Evolutionary conservation across 192 early-diverging fungal species (phyloP).

Genomic region (Backusella tuberculispora): DNA sequence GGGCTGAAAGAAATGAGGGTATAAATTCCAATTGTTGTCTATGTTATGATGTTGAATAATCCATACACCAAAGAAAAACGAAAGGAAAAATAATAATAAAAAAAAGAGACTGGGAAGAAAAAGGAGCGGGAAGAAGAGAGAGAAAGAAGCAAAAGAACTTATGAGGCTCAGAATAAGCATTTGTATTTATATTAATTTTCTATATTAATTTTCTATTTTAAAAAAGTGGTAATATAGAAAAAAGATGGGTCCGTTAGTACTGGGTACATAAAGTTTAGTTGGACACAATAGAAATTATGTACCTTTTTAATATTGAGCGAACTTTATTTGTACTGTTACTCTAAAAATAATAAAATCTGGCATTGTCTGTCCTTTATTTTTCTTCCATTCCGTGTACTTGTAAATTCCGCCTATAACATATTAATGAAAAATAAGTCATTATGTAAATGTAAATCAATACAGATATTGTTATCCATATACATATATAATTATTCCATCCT

Average conservation of each 20-base stretch:
- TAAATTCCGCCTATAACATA: background rate
- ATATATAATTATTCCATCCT: too few species aligned
- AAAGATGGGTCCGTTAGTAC: background rate
- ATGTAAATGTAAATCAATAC: too few species aligned
- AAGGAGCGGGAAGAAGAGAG: conserved; percentile 2
- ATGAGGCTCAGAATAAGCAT: background rate
- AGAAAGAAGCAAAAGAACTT: background rate
- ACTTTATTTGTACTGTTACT: background rate
- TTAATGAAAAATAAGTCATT: background rate
- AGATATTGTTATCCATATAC: too few species aligned
- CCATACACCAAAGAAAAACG: background rate
- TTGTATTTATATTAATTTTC: conserved; percentile 14
- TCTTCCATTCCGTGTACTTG: background rate
- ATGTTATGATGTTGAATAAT: background rate
- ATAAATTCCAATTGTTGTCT: background rate
- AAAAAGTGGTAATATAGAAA: background rate
- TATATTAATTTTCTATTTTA: too few species aligned
- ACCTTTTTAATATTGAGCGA: background rate
- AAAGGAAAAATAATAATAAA: background rate
- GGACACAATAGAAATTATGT: conserved; percentile 18
- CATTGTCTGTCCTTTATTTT: background rate
- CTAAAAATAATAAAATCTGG: background rate
- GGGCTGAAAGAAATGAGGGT: background rate
- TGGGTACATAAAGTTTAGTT: background rate
- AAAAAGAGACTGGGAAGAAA: background rate